Evolutionary conservation across 179 eudicot genomes (phyloP), one percentile per base, ranked within the genome.

Genomic region (Pouteria campechiana): DNA sequence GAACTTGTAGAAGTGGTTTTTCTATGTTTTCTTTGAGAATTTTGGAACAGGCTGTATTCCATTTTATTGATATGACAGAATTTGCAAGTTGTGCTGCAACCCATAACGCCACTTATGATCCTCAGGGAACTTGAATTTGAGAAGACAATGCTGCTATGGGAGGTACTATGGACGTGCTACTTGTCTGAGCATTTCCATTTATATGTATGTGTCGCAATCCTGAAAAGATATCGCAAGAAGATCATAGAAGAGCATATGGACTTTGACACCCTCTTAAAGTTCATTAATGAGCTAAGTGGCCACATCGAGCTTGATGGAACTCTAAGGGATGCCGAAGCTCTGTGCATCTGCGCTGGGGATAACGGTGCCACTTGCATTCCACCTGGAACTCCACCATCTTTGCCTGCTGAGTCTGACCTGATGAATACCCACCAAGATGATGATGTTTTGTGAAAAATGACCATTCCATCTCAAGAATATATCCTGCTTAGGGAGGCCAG

Each of bases 341-440:
- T 90, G 44, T 90, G 98, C 38, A 66, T 86, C 6, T 81, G 87
- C 60, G 90, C 94, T n/a, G 98, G 98, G 11, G 98, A 90, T 57
- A 74, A 77, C 15, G 98, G 98, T 7, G 90, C 70, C 3, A 87
- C 95, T 15, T 74, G 75, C 44, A 86, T 90, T 46, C 98, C 98
- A 37, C 96, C 96, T 8, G 98, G 98, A 22, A 90, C 98, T 34
- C 98, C 96, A 2, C 98, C 98, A 43, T 79, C 96, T 17, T 46
- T 90, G 55, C 90, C 92, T 0, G 4, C 69, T 5, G 78, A 73
- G 16, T 71, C 73, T 28, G 72, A 55, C 9, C 64, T 63, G 15
- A 41, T 68, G 7, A 73, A 77, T 17, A 64, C 76, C 31, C 89
- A 79, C 44, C 78, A 58, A 22, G 93, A 89, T 34, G 93, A 81